Evolutionary conservation across 352 stramenopile genomes (phyloP), one percentile per base, ranked within the genome.

Genomic region (Globisporangium sylvaticum): DNA sequence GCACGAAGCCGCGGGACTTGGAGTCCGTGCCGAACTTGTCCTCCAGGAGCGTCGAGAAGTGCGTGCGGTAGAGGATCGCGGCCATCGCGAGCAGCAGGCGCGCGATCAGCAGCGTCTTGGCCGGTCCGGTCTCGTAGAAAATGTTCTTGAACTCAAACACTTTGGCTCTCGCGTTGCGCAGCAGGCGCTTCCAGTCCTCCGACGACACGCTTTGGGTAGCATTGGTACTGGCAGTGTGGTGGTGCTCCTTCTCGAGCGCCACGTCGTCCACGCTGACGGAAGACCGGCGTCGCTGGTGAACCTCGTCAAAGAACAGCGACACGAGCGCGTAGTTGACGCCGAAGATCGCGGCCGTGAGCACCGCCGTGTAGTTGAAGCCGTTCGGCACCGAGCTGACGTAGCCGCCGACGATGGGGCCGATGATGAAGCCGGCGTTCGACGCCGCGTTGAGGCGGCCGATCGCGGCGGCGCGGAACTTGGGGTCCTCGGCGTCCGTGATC

Each of bases 361-460:
- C 72, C 37, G 86, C 77, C 57, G 86, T 91, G 74, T 90, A 89
- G 79, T 91, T 89, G 72, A 94, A 94, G 31, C 86, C 86, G 48
- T 90, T 79, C 7, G 83, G 83, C 29, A 90, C 70, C 9, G 75
- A 67, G 56, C 86, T 86, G 25, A 94, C 75, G 66, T 87, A 91
- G 52, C 86, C 86, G 25, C 86, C 86, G 64, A 94, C 46, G 29
- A 88, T 68, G 1, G 86, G 86, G 0, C 86, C 86, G 55, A 94
- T 67, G 62, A 94, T 92, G 67, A 94, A 94, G 57, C 86, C 86
- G 3, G 83, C 82, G 57, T 80, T 94, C 48, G 84, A 78, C 2
- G 80, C 83, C 14, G 83, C 86, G 52, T 94, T 91, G 52, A 94
- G 80, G n/a, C 76, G 76, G 2, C 86, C 86, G 46, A 94, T 84